These are phyloP conservation scores for Dendrobium officinale DNA, from an alignment of 106 monocot genomes.

Conservation along the genomic window DNA sequence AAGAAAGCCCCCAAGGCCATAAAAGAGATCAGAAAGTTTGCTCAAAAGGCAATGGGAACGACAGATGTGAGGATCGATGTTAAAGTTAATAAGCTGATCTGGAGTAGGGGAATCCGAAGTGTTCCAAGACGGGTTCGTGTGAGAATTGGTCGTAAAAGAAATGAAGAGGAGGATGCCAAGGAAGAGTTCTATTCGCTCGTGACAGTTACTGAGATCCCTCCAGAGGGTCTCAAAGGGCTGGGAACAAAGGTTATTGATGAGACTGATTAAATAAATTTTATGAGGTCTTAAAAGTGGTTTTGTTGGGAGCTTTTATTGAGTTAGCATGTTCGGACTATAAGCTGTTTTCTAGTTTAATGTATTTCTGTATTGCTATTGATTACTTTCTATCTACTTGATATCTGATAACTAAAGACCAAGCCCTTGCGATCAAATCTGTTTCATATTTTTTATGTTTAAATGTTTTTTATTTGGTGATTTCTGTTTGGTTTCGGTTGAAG, in stretches of 20 bases:
- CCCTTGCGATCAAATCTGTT: too few species aligned
- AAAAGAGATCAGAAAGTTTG: conserved; percentile 54
- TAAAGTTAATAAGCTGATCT: conserved; percentile 57
- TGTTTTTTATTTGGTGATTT: too few species aligned
- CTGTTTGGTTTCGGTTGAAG: too few species aligned
- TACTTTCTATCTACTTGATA: too few species aligned
- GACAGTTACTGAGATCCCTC: conserved; percentile 41
- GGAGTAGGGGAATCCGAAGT: conserved; percentile 45
- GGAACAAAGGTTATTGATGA: conserved; percentile 51
- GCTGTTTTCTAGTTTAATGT: too few species aligned
- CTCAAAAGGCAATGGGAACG: conserved; percentile 50
- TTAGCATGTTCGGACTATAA: too few species aligned
- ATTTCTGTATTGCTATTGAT: too few species aligned
- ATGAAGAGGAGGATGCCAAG: conserved; percentile 58
- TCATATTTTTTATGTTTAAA: too few species aligned
- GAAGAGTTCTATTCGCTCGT: conserved; percentile 63
- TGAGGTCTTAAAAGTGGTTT: too few species aligned
- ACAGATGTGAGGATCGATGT: conserved; percentile 45
- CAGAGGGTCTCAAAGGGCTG: conserved; percentile 45
- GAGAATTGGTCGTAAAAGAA: conserved; percentile 46
- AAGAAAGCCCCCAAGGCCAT: conserved; percentile 57
- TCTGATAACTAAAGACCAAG: too few species aligned
- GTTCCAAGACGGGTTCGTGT: conserved; percentile 49
- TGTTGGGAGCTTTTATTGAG: too few species aligned
- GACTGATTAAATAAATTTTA: conserved; percentile 15